Conservation (phyloP, 805 yeast genomes). For the Pichia nakasei region DNA sequence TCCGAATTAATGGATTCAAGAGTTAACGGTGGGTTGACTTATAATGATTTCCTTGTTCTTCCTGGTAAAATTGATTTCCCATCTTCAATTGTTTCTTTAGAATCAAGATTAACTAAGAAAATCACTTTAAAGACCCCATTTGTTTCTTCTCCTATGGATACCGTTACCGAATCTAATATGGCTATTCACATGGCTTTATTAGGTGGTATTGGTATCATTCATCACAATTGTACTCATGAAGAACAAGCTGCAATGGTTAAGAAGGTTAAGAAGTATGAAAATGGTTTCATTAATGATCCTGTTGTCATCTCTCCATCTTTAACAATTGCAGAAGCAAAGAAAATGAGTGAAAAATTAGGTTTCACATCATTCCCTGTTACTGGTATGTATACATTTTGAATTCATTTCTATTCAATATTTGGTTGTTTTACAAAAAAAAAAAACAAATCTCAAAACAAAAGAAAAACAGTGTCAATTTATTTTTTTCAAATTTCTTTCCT, state of each 20-base stretch:
- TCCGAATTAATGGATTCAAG: slow-evolving; percentile 82
- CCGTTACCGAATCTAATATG: slow-evolving; percentile 96
- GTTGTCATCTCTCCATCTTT: slow-evolving; percentile 68
- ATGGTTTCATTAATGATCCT: slow-evolving; percentile 94
- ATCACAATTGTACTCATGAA: slow-evolving; percentile 93
- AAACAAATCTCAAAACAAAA: too few species aligned
- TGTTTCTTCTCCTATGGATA: slow-evolving; percentile 98
- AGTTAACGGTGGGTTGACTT: slow-evolving; percentile 91
- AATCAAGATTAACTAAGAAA: slow-evolving; percentile 82
- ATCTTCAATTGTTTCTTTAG: slow-evolving; percentile 66
- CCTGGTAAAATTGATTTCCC: slow-evolving; percentile 94
- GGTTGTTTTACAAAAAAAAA: not conserved
- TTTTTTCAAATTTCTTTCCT: too few species aligned
- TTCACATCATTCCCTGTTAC: slow-evolving; percentile 99
- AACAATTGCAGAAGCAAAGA: slow-evolving; percentile 76
- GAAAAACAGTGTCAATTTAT: too few species aligned
- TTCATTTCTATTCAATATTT: not conserved
- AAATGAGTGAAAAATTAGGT: slow-evolving; percentile 64
- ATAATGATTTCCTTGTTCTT: slow-evolving; percentile 89
- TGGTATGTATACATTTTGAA: slow-evolving; percentile 58
- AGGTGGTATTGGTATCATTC: slow-evolving; percentile 98
- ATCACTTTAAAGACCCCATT: slow-evolving; percentile 90
- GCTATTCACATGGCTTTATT: slow-evolving; percentile 97
- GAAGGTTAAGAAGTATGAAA: slow-evolving; percentile 93
- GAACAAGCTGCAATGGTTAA: slow-evolving; percentile 98